Percentiles rank a stretch among this genome's conserved stretches.
These are phyloP conservation scores for Coemansia pectinata DNA, from an alignment of 192 early-diverging fungal genomes.

Conservation along the genomic window DNA sequence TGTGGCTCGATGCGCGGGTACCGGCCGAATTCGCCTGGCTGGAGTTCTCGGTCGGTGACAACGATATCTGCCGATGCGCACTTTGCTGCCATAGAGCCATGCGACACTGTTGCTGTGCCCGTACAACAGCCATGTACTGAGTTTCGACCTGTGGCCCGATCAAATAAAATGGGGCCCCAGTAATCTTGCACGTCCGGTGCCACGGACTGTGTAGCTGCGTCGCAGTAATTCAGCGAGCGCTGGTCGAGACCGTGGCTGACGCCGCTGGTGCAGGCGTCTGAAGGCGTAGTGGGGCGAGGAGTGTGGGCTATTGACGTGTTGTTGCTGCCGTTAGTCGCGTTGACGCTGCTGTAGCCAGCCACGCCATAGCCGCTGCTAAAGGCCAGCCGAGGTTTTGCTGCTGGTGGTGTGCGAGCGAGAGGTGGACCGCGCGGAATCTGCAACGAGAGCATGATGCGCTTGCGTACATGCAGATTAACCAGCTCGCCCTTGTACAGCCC, in stretches of 20 bases:
- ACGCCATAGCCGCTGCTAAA: constrained; percentile 12
- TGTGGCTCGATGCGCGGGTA: constrained; percentile 83
- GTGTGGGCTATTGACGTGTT: constrained; percentile 31
- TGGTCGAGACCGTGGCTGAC: not conserved
- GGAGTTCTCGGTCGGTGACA: constrained; percentile 61
- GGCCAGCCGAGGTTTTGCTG: constrained; percentile 9
- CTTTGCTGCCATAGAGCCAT: constrained; percentile 29
- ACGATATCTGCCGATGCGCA: constrained; percentile 21
- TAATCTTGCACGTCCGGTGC: constrained; percentile 41
- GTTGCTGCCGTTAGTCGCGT: constrained; percentile 15
- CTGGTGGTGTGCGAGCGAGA: constrained; percentile 39
- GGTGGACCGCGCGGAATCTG: constrained; percentile 49
- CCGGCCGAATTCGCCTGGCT: constrained; percentile 40
- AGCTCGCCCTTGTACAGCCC: constrained; percentile 42
- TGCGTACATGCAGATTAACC: constrained; percentile 45
- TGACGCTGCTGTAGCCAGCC: constrained; percentile 10
- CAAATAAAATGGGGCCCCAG: constrained; percentile 31
- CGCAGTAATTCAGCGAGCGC: not conserved
- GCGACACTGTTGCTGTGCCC: constrained; percentile 18
- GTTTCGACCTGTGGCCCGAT: not conserved
- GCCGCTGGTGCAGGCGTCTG: constrained; percentile 5
- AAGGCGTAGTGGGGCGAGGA: constrained; percentile 36
- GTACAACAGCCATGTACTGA: constrained; percentile 5
- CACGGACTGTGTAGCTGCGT: constrained; percentile 13
- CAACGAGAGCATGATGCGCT: constrained; percentile 51